Base-by-base conservation (phyloP, 192 early-diverging fungal species). In the Linnemannia schmuckeri region DNA sequence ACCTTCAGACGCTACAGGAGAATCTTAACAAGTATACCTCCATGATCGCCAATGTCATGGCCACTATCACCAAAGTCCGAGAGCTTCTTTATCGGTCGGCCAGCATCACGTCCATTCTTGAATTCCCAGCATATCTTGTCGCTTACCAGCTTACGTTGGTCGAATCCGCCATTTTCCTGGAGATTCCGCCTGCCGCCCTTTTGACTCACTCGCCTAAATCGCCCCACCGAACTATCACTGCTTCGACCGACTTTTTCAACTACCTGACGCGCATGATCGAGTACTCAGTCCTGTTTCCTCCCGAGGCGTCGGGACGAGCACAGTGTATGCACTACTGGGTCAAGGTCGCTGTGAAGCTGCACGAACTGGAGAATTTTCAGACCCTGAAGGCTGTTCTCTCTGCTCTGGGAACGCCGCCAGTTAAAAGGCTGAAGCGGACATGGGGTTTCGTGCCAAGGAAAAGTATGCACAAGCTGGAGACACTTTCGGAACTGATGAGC, bases 191-290 rank as follows among this genome's bases (percentile, higher is more conserved):
- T 6, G 54, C 79, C 6, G 91, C 94, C 35, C 77, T 96, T 5
- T 52, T 94, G 20, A 75, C 80, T 6, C 95, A 96, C 77, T 93
- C 93, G 2, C 89, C 94, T 0, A 91, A 92, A 33, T 83, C 89
- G 33, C 94, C 94, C 0, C 89, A 93, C 63, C 87, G 89, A n/a
- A 88, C 89, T 3, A 90, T 96, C 15, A 92, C 92, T 40, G 92
- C 92, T 0, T 92, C 91, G 20, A 92, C 96, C 22, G 95, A 96
- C 74, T 95, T 95, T 87, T 96, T 96, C 92, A 96, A 96, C 78
- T 96, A 94, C 78, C 72, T 96, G 12, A 94, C 95, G n/a, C 90
- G 95, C 17, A 74, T 94, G 38, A 91, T 96, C 42, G 96, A 96
- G 81, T 91, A 91, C 79, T 91, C 96, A 0, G 93, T 96, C 38